Evolutionary conservation across 177 flowering plant species (phyloP), one percentile per base, ranked within the genome.

Genomic region (Vitis hybrid): DNA sequence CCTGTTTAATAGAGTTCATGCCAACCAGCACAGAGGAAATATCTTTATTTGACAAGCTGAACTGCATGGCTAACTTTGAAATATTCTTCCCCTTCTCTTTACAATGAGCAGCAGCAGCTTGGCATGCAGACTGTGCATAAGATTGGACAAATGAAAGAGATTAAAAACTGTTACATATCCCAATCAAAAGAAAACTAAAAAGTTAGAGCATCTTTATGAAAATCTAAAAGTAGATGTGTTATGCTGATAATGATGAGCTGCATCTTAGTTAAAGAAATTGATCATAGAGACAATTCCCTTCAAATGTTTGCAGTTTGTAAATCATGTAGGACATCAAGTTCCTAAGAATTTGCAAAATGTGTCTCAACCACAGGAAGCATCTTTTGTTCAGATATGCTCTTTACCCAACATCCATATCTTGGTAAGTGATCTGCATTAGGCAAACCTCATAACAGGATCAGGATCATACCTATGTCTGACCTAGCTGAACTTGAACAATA

Each of bases 1-100:
- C 97, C 98, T 94, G 94, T 78, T 64, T 59, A 63, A 85, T 84
- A 64, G 97, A 87, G 78, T 86, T 88, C 97, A 94, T 96, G 76
- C 98, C 99, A 57, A 96, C 95, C 72, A 94, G 83, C 67, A 92
- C 88, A 2, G 97, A 74, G 11, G 99, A 83, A 62, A 95, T 89
- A 58, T 85, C 95, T 76, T 85, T 89, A 70, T 94, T 93, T 58
- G 85, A 68, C 76, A 95, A 82, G 87, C 97, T 94, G 84, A 86
- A 95, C 62, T 92, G 96, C 86, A 95, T 33, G 44, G 98, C 92
- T 75, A 94, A 72, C 86, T 94, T 92, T 76, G 99, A 85, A 56
- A 94, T 95, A 51, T 80, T 90, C 78, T 89, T 88, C 33, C 98
- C 92, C 71, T 87, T 95, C 74, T 75, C 85, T 74, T 86, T 92